These are phyloP conservation scores for Byssothecium circinans DNA, from an alignment of 2,329 filamentous ascomycete species.

Conservation along the genomic window DNA sequence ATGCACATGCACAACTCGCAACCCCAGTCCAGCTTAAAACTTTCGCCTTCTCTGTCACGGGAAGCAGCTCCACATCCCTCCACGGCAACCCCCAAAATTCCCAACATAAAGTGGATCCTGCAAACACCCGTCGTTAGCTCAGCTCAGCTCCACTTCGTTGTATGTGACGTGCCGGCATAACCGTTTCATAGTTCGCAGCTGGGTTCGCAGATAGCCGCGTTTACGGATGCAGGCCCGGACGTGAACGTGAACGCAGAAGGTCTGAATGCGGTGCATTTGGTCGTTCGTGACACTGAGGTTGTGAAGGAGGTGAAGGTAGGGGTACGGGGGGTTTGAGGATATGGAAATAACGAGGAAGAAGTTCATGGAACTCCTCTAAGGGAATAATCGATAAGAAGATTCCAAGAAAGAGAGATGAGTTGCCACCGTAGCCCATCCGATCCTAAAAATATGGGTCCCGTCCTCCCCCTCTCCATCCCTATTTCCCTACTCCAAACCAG, in stretches of 20 bases:
- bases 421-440: conserved; percentile 76
- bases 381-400: too few species aligned
- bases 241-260: neutral
- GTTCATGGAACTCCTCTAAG: too few species aligned
- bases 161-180: neutral
- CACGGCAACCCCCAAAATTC: conserved; percentile 64
- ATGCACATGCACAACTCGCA: conserved; percentile 1
- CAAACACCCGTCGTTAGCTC: conserved; percentile 13
- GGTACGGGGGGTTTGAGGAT: too few species aligned
- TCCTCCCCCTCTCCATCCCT: conserved; percentile 58
- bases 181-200: conserved; percentile 20
- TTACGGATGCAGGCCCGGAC: neutral
- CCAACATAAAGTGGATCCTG: conserved; percentile 71
- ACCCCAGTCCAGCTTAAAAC: conserved; percentile 15
- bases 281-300: too few species aligned
- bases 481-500: conserved; percentile 72
- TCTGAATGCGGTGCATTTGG: too few species aligned
- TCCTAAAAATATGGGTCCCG: conserved; percentile 75
- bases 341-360: conserved; percentile 15
- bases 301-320: too few species aligned
- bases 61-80: conserved; percentile 56
- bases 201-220: neutral
- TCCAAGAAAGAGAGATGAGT: too few species aligned
- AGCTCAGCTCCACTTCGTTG: neutral
- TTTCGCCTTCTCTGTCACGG: conserved; percentile 25